Conservation (phyloP, 2,329 filamentous ascomycete genomes). For the Venturia pyrina region DNA sequence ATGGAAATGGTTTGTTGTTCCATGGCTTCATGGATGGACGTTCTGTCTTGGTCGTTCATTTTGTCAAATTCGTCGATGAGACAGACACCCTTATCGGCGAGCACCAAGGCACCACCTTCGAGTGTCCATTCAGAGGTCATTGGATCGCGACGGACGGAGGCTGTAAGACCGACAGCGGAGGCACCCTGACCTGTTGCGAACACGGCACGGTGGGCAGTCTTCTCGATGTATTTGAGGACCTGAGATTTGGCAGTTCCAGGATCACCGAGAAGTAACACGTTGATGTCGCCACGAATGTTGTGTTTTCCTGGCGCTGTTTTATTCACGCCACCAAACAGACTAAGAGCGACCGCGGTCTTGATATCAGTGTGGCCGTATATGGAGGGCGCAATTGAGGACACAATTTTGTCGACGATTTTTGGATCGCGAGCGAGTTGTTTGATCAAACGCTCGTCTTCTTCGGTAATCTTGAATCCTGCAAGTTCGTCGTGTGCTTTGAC, state of each 20-base stretch:
- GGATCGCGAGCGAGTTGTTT: conserved; percentile 80
- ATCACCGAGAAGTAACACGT: conserved; percentile 89
- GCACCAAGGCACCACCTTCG: conserved; percentile 87
- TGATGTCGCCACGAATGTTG: conserved; percentile 92
- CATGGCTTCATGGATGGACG: conserved; percentile 99
- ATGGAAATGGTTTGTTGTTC: conserved; percentile 99
- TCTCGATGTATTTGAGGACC: conserved; percentile 93
- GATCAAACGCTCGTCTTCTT: conserved; percentile 89
- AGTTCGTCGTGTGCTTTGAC: conserved; percentile 97
- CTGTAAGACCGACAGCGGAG: conserved; percentile 93
- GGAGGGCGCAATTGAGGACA: conserved; percentile 88
- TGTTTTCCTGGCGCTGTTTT: conserved; percentile 86
- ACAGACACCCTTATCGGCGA: conserved; percentile 90
- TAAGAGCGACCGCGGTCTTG: conserved; percentile 92
- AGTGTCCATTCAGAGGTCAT: conserved; percentile 96
- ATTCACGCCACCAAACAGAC: conserved; percentile 86
- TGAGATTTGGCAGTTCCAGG: conserved; percentile 98
- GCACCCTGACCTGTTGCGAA: conserved; percentile 97
- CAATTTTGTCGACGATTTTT: conserved; percentile 83
- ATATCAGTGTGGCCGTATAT: conserved; percentile 96
- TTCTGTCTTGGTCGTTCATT: conserved; percentile 98
- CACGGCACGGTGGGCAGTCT: conserved; percentile 91
- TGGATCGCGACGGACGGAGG: conserved; percentile 89
- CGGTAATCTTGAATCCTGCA: conserved; percentile 88
- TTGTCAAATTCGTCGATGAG: conserved; percentile 99